These are phyloP conservation scores for Shiraia sp. DNA, from an alignment of 2,329 filamentous ascomycete species.

Conservation along the genomic window DNA sequence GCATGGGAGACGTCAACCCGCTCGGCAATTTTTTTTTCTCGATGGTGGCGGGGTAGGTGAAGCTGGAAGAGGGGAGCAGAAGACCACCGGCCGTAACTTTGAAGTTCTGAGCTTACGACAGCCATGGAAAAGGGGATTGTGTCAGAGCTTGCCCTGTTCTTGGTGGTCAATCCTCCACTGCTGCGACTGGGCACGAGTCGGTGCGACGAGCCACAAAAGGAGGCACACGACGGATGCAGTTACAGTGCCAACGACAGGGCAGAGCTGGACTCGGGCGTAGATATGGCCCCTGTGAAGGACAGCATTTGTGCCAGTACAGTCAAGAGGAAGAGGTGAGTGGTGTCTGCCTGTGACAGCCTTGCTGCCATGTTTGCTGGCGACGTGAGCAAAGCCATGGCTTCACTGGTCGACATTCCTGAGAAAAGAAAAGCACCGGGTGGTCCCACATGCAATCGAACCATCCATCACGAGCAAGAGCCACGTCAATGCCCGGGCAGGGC, in stretches of 20 bases:
- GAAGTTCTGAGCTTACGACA: not conserved
- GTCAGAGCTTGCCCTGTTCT: not conserved
- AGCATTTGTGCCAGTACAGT: no score
- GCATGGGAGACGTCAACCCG: slow-evolving; percentile 15
- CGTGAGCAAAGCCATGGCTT: not conserved
- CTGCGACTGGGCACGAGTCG: not conserved
- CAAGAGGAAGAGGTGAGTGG: not conserved
- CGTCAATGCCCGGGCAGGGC: slow-evolving; percentile 17
- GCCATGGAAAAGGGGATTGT: no score
- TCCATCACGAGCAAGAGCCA: slow-evolving; percentile 7
- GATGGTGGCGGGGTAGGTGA: slow-evolving; percentile 5
- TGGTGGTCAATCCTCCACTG: not conserved
- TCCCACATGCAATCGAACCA: slow-evolving; percentile 2
- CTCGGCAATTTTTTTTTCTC: slow-evolving; percentile 10
- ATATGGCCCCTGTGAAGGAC: slow-evolving; percentile 4
- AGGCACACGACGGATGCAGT: not conserved
- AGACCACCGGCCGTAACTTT: not conserved
- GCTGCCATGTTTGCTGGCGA: slow-evolving; percentile 1
- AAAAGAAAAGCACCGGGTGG: slow-evolving; percentile 1
- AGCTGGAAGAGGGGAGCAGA: not conserved
- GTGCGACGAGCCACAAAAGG: slow-evolving; percentile 11
- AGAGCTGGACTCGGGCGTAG: no score
- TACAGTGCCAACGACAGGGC: slow-evolving; percentile 6
- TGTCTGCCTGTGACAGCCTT: slow-evolving; percentile 1
- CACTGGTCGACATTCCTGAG: not conserved